Evolutionary conservation across 2,329 filamentous ascomycete species (phyloP).

Genomic region (Hymenoscyphus albidus): DNA sequence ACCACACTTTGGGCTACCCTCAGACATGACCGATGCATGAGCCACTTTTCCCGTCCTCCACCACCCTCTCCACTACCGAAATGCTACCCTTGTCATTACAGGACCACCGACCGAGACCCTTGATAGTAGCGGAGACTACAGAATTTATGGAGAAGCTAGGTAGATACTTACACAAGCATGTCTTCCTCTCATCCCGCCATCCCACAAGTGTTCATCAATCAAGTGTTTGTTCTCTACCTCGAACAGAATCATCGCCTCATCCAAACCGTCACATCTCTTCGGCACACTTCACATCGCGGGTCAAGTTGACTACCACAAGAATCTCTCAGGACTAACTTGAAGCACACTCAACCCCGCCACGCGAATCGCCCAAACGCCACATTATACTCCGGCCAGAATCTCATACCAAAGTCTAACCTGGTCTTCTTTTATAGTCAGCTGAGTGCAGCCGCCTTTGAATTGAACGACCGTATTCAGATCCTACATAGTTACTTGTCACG

Average conservation of each 20-base stretch:
- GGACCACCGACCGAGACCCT: slow-evolving; percentile 3
- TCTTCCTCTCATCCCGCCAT: slow-evolving; percentile 1
- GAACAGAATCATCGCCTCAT: background rate
- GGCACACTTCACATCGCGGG: background rate
- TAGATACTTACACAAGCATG: background rate
- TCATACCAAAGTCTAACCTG: background rate
- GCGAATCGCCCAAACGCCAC: slow-evolving; percentile 3
- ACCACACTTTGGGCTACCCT: background rate
- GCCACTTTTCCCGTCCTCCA: slow-evolving; percentile 26
- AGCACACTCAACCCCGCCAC: slow-evolving; percentile 1
- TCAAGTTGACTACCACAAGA: background rate
- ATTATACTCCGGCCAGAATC: background rate
- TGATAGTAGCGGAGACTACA: background rate
- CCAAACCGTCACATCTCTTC: background rate
- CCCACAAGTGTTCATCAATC: background rate
- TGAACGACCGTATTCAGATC: slow-evolving; percentile 25
- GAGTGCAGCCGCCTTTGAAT: slow-evolving; percentile 26
- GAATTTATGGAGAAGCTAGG: slow-evolving; percentile 1
- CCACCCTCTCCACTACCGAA: slow-evolving; percentile 24
- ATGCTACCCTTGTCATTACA: slow-evolving; percentile 16
- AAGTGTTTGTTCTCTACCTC: background rate
- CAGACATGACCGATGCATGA: slow-evolving; percentile 23
- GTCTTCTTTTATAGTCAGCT: slow-evolving; percentile 18
- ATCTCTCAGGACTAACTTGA: background rate
- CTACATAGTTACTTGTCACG: slow-evolving; percentile 26